Evolutionary conservation across 1,139 yeast species (phyloP).

Genomic region (Saccharomyces hybrid): DNA sequence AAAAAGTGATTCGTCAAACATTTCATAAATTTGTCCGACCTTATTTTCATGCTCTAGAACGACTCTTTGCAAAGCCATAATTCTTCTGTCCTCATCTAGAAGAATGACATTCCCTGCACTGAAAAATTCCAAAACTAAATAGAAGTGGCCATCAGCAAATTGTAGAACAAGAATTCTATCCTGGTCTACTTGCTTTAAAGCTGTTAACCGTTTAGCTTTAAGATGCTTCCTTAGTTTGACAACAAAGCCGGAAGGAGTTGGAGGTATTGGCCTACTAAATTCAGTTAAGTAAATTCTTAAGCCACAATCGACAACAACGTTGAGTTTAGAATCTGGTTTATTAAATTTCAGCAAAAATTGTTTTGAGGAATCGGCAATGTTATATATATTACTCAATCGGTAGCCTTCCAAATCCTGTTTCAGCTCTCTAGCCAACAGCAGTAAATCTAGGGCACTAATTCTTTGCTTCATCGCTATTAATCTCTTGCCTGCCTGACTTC

Average conservation of each 20-base stretch:
- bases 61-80: conserved; percentile 66
- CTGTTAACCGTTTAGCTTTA: conserved; percentile 69
- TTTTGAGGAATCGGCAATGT: conserved; percentile 61
- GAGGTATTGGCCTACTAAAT: conserved; percentile 72
- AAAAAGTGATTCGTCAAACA: conserved; percentile 41
- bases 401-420: conserved; percentile 48
- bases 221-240: conserved; percentile 80
- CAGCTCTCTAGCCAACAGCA: conserved; percentile 63
- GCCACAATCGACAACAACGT: conserved; percentile 78
- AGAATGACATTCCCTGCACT: conserved; percentile 89
- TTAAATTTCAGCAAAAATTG: conserved; percentile 78
- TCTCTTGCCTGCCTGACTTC: not conserved
- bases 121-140: conserved; percentile 81
- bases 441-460: conserved; percentile 75
- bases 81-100: conserved; percentile 60
- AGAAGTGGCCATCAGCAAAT: conserved; percentile 73
- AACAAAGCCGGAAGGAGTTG: conserved; percentile 78
- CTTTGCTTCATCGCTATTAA: conserved; percentile 53
- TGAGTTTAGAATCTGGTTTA: conserved; percentile 72
- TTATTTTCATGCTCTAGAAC: conserved; percentile 65
- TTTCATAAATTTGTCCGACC: conserved; percentile 62
- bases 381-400: conserved; percentile 80
- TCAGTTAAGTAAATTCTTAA: conserved; percentile 72
- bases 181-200: conserved; percentile 62
- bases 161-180: conserved; percentile 77